Evolutionary conservation across 768 basidiomycete species (phyloP), one percentile per base, ranked within the genome.

Genomic region (Suillus discolor): DNA sequence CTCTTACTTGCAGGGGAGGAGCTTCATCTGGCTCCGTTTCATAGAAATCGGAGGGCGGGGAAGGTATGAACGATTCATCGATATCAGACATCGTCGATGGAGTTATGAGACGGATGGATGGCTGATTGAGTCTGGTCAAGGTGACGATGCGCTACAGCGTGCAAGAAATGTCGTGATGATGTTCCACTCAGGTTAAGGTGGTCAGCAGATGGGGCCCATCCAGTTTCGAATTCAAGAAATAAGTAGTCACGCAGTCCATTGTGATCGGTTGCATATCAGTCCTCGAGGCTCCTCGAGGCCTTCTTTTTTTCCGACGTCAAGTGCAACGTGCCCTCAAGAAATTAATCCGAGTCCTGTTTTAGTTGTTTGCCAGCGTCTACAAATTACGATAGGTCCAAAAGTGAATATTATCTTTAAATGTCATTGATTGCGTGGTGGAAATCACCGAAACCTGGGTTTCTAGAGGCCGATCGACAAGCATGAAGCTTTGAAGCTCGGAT

Each of bases 21-120:
- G 75, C 62, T 55, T 71, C 72, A 18, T 72, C 73, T 20, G 72
- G 71, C 45, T 78, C 77, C 23, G 76, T 73, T 5, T 54, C 66
- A 1, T 53, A 69, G 55, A 75, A 67, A 39, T 66, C 66, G 16
- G 66, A 61, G 13, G 74, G 75, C 3, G 75, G 71, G 18, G 67
- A 74, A 16, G 74, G 75, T 44, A 75, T 55, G 45, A 75, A 77
- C 49, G 72, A 68, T 51, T 77, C 75, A 49, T 76, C 76, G 49
- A 65, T 69, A 61, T 76, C 76, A 25, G 72, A 59, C 75, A 78
- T 78, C 47, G 66, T 42, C 25, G 57, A 59, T 57, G 12, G n/a
- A 57, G 55, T 7, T 57, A n/a, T 59, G 61, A 61, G 63, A 57
- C 13, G 60, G 53, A 54, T 13, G 60, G 53, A 57, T 59, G 16